These are phyloP conservation scores for Spathaspora passalidarum DNA, from an alignment of 805 yeast species.

Conservation along the genomic window DNA sequence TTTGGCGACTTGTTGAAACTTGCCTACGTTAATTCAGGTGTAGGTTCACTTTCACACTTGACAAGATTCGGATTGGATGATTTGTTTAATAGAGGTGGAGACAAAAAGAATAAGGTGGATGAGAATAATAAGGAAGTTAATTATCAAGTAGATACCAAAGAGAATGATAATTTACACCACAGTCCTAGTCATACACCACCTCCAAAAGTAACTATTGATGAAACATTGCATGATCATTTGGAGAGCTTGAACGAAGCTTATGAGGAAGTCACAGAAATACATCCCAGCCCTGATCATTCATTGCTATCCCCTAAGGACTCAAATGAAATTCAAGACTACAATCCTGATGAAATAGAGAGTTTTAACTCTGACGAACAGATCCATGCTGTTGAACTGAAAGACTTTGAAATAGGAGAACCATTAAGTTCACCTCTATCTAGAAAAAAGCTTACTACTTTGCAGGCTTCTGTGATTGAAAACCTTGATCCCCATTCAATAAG, in stretches of 20 bases:
- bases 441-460: slow-evolving; percentile 15
- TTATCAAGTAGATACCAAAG: background rate
- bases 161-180: background rate
- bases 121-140: background rate
- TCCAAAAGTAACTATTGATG: background rate
- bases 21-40: slow-evolving; percentile 27
- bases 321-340: background rate
- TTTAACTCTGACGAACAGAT: background rate
- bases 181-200: background rate
- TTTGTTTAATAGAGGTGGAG: background rate
- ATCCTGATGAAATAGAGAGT: background rate
- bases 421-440: background rate
- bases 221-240: background rate
- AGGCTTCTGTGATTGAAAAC: slow-evolving; percentile 29
- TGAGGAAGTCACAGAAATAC: background rate
- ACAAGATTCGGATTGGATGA: slow-evolving; percentile 4
- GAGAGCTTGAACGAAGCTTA: background rate
- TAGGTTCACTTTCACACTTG: slow-evolving; percentile 12
- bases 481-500: slow-evolving; percentile 17
- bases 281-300: background rate
- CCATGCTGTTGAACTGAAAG: background rate
- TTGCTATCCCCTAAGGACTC: background rate
- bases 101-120: background rate
- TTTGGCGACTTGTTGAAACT: slow-evolving; percentile 29
- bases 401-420: background rate